Base-by-base conservation (phyloP, 371 early-diverging fungal species). In the Rhizopus sp. region DNA sequence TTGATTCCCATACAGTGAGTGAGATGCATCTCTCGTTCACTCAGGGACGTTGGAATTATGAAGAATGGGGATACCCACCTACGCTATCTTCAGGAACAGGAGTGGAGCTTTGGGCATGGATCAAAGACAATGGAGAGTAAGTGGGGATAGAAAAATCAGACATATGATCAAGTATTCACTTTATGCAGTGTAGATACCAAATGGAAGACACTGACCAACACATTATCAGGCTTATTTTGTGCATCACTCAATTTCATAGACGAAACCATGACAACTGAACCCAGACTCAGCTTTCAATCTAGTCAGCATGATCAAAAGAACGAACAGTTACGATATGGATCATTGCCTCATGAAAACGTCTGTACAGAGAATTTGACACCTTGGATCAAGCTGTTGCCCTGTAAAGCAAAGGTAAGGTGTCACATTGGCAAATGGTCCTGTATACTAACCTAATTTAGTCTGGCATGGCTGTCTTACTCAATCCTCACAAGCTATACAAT, bases 341-440 rank as follows among this genome's bases (percentile, higher is more conserved):
- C 84, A 5, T 76, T 98, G 30, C 90, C 96, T 1, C 89, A 91
- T 61, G 99, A 98, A 66, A 89, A 87, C 61, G 92, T 94, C 0
- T 98, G 99, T 66, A 98, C 98, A 3, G 99, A 97, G 65, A 98
- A 98, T 70, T 74, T 98, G 67, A 97, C 97, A 4, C 97, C 98
- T 7, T 97, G 95, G 94, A 81, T 91, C 59, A 97, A 97, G 66
- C 75, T 94, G 49, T 72, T 98, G 40, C 99, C 99, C 1, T 98
- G 99, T 66, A 90, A 92, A 73, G 69, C 90, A 16, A 91, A 91
- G 72, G 88, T 84, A 73, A 50, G 42, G 16, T 38, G n/a, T n/a
- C 10, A 39, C 16, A 5, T 2, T 23, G 29, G 39, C 16, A 50
- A n/a, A 59, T 39, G 7, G 13, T 62, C 13, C 52, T 34, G n/a